A percentile compares a stretch with the other conserved stretches of the same genome.
Evolutionary conservation across 129 eudicot genomes (phyloP).

Genomic region (Oenanthe sinensis): DNA sequence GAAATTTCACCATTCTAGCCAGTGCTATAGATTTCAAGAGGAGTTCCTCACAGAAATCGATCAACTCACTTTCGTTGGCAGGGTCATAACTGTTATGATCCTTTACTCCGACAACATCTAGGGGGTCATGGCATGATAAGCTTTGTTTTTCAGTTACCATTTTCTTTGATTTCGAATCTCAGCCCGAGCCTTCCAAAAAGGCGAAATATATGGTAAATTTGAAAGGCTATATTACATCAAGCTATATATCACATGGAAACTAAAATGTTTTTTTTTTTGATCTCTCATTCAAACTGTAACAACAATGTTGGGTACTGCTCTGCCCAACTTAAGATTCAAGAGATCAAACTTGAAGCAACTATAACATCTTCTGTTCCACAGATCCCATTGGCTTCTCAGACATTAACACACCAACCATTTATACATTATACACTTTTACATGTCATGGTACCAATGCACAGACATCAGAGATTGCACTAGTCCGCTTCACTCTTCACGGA

Average conservation of each 20-base stretch:
- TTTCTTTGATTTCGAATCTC: neutral
- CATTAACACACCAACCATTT: neutral
- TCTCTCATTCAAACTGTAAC: neutral
- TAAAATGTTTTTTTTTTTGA: too few relatives aligned
- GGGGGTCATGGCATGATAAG: neutral
- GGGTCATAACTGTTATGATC: too few relatives aligned
- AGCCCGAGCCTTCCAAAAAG: neutral
- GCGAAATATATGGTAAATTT: neutral
- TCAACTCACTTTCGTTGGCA: too few relatives aligned
- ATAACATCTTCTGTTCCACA: neutral
- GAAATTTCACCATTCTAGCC: too few relatives aligned
- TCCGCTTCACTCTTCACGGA: conserved; percentile 15
- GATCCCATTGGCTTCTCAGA: neutral
- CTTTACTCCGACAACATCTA: too few relatives aligned
- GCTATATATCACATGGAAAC: neutral
- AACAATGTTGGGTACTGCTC: neutral
- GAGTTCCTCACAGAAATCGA: too few relatives aligned
- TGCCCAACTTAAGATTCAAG: neutral
- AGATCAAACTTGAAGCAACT: neutral
- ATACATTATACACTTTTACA: neutral
- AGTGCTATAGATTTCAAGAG: too few relatives aligned
- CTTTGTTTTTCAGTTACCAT: neutral
- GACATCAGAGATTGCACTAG: conserved; percentile 1
- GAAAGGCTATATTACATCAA: neutral
- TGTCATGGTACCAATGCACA: neutral